Base-by-base conservation (phyloP, 495 filamentous ascomycete species). In the Neurospora discreta region DNA sequence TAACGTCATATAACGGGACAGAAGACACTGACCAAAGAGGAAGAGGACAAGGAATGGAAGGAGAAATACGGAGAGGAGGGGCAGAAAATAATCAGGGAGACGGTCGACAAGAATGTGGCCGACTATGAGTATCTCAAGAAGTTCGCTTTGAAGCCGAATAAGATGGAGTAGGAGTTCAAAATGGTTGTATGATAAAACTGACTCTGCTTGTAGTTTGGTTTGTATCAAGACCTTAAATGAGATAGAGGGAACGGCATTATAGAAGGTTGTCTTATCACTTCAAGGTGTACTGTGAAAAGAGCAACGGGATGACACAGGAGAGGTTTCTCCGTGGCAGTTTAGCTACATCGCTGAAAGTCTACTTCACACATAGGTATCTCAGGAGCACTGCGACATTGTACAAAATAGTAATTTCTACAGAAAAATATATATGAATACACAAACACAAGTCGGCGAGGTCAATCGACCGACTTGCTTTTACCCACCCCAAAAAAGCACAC, bases 101-200 rank as follows among this genome's bases (percentile, higher is more conserved):
- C 89, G 16, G 93, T 97, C 65, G 85, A 94, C 75, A 89, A 85
- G 65, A 96, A 94, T 80, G 85, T 95, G 74, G 81, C 81, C n/a
- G 89, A 97, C 79, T 98, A 98, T 76, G 88, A 96, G 81, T 96
- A 96, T 79, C 81, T 98, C 81, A 97, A 95, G 88, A 85, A 88
- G 74, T 98, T 96, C 81, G 92, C 91, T 70, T 83, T 97, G 76
- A 76, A 77, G 75, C 52, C 52, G 52, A 65, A 30, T 11, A 58
- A 33, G 52, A 1, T 26, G 26, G 52, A 36, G 26, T 7, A 65
- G 52, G 6, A 30, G 13, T 33, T 9, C 6, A 5, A 2, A 15
- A 26, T 18, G 26, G 2, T 65, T 33, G 52, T 1, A 16, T 18
- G 5, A 65, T 36, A 65, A 16, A n/a, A n/a, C n/a, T n/a, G n/a